These are phyloP conservation scores for Aspergillus fumigatus DNA, from an alignment of 2,329 filamentous ascomycete genomes.

Conservation along the genomic window DNA sequence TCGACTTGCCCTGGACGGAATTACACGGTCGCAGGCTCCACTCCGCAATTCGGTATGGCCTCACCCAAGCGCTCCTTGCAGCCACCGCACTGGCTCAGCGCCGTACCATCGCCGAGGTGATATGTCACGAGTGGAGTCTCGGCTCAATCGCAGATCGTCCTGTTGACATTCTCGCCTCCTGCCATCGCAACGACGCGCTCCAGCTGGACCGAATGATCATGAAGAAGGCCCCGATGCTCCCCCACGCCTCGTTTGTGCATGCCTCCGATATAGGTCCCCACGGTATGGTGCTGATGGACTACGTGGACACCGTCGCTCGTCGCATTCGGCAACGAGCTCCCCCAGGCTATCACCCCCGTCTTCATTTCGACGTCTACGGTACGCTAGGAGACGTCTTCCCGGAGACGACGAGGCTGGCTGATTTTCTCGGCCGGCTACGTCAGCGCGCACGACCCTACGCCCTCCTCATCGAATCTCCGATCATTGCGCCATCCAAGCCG, in stretches of 20 bases:
- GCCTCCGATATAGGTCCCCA: constrained; percentile 10
- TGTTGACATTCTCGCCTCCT: constrained; percentile 15
- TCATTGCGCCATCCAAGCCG: constrained; percentile 11
- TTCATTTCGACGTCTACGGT: constrained; percentile 18
- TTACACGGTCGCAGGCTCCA: constrained; percentile 7
- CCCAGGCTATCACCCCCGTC: constrained; percentile 9
- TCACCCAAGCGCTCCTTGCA: constrained; percentile 13
- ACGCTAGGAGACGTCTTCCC: constrained; percentile 13
- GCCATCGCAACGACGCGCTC: constrained; percentile 14
- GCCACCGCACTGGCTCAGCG: constrained; percentile 9
- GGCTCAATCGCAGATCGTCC: constrained; percentile 4
- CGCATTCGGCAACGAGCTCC: constrained; percentile 7
- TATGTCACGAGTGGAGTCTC: constrained; percentile 13
- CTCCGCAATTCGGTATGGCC: constrained; percentile 12
- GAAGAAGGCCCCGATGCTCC: constrained; percentile 13
- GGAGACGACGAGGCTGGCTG: constrained; percentile 1
- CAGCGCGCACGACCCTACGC: constrained; percentile 11
- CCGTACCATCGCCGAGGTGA: constrained; percentile 12
- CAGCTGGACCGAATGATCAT: constrained; percentile 18
- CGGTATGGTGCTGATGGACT: constrained; percentile 8
- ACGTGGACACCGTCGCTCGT: constrained; percentile 9
- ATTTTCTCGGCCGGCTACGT: constrained; percentile 6
- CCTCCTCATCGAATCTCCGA: constrained; percentile 14
- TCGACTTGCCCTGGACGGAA: no score
- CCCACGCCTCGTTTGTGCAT: constrained; percentile 17